Evolutionary conservation across 2,329 filamentous ascomycete species (phyloP).

Genomic region (Neobulgaria alba): DNA sequence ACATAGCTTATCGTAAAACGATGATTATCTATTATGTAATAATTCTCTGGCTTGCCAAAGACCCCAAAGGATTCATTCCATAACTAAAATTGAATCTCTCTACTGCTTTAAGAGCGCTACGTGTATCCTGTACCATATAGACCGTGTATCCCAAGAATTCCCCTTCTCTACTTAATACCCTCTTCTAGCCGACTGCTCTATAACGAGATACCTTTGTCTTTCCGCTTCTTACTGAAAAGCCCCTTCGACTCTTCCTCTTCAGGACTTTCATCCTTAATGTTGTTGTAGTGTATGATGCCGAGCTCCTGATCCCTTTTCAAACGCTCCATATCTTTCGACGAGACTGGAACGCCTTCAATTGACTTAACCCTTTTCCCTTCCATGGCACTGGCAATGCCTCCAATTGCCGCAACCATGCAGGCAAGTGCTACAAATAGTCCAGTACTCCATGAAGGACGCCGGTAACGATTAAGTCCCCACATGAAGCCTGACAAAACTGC

Average conservation of each 20-base stretch:
- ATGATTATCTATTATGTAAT: no score
- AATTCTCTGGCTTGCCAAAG: no score
- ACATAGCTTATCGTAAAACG: no score
- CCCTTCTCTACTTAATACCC: no score
- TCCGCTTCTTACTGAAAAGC: background rate
- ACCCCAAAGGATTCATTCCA: no score
- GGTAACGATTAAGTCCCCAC: slow-evolving; percentile 69
- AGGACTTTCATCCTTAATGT: slow-evolving; percentile 43
- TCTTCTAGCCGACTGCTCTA: no score
- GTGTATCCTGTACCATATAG: no score
- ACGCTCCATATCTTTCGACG: slow-evolving; percentile 42
- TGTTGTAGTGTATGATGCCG: slow-evolving; percentile 52
- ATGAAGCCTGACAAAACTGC: slow-evolving; percentile 66
- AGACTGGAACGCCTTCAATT: slow-evolving; percentile 62
- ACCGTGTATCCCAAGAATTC: no score
- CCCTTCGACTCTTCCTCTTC: slow-evolving; percentile 32
- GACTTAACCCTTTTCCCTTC: slow-evolving; percentile 66
- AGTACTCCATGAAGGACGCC: slow-evolving; percentile 71
- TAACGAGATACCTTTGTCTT: no score
- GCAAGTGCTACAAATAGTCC: slow-evolving; percentile 71
- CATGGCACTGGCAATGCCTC: slow-evolving; percentile 59
- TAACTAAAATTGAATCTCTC: no score
- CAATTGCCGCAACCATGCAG: slow-evolving; percentile 58
- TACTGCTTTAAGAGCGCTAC: no score
- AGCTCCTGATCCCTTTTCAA: slow-evolving; percentile 44